Evolutionary conservation across 2,329 filamentous ascomycete genomes (phyloP), one percentile per base, ranked within the genome.

Genomic region (Beauveria brongniartii): DNA sequence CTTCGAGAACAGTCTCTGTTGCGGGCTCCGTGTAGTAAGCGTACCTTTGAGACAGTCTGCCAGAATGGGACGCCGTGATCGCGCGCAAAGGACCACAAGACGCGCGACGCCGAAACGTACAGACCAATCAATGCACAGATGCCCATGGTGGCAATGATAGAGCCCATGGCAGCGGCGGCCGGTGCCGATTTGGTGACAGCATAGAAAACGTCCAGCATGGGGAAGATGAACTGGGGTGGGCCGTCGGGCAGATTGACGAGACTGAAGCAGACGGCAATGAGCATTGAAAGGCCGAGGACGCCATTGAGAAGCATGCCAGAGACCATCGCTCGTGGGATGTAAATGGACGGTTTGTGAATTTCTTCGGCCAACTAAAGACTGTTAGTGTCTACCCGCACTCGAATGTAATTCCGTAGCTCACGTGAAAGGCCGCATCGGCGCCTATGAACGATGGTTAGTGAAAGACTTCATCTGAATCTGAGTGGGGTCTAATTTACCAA

Each of bases 171-270:
- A 2, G 77, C 77, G 0, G 81, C 77, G 0, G 77, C 81, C 0
- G 75, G 76, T 3, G 74, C 69, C 18, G 76, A 79, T 2, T 75
- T 71, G 3, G 81, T 80, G 1, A 77, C 77, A 43, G 82, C 76
- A 63, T 75, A 75, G 62, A 85, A 85, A 24, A 85, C 76, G 54
- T 83, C 75, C 66, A 87, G 84, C 63, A 84, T 84, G 0, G 85
- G 82, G 50, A 81, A 83, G 0, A 51, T 50, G 46, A 50, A 58
- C 46, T 51, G 34, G 16, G 47, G 34, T 76, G 76, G 0, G 81
- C 82, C 0, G 74, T 74, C 0, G 75, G 77, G 0, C 70, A 69
- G 2, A 81, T 67, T 1, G 78, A 74, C 0, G 67, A 68, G 14
- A 77, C 73, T 10, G 81, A 84, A 85, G 10, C 82, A 74, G 37